Evolutionary conservation across 2,329 filamentous ascomycete genomes (phyloP).

Genomic region (Dothideomycetes sp.): DNA sequence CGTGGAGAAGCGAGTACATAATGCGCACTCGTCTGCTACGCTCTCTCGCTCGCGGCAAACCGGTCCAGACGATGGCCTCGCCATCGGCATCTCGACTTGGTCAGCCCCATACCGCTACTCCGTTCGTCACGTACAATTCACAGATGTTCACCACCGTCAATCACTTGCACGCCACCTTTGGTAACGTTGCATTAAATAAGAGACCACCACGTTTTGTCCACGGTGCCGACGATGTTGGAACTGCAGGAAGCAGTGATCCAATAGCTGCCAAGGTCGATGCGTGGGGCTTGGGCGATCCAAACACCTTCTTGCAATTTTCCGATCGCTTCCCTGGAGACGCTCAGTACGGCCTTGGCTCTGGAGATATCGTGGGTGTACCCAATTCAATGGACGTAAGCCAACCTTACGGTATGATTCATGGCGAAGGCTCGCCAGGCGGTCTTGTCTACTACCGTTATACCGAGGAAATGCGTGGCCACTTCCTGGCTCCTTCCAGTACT

Average conservation of each 20-base stretch:
- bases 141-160: conserved; percentile 72
- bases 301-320: conserved; percentile 65
- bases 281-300: conserved; percentile 72
- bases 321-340: conserved; percentile 65
- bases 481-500: conserved; percentile 54
- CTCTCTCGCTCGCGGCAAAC: conserved; percentile 73
- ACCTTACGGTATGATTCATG: conserved; percentile 70
- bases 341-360: conserved; percentile 69
- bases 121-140: conserved; percentile 77
- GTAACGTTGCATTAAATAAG: conserved; percentile 51
- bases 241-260: conserved; percentile 75
- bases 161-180: conserved; percentile 70
- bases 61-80: conserved; percentile 46
- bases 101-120: conserved; percentile 56
- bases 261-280: conserved; percentile 63
- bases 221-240: conserved; percentile 67
- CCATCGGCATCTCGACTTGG: conserved; percentile 45
- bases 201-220: conserved; percentile 73
- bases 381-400: conserved; percentile 91
- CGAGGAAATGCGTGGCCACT: conserved; percentile 67
- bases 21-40: conserved; percentile 74
- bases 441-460: conserved; percentile 66
- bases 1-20: conserved; percentile 94
- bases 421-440: conserved; percentile 78
- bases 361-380: conserved; percentile 63